Evolutionary conservation across 441 rosid species (phyloP), one percentile per base, ranked within the genome.

Genomic region (Daphne laureola): DNA sequence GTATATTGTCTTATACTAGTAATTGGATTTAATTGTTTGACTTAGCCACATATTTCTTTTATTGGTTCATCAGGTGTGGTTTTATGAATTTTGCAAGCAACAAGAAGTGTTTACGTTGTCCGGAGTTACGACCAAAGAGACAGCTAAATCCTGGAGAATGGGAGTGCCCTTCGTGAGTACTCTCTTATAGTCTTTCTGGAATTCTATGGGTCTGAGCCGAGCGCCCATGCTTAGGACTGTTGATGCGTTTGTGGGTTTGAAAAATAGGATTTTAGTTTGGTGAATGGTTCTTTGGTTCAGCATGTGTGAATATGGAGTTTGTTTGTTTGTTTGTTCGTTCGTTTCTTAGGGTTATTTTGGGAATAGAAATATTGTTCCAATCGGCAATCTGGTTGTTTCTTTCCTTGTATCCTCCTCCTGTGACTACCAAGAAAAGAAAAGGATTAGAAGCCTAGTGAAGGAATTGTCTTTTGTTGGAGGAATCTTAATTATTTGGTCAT

Each of bases 21-120:
- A 45, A 8, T 4, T 9, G 25, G 36, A 17, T 2, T 49, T 6
- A 4, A 12, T 44, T 21, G 14, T 12, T 55, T 44, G 58, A 26
- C 35, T 15, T 12, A 12, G 18, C 59, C 46, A 49, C 59, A 55
- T 26, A 14, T 21, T 35, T 45, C 36, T 12, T 44, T 23, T 13
- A 12, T 55, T 27, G 43, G 46, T 54, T 43, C 49, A 2, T 36
- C 65, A 91, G 96, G 71, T 93, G 98, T 71, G 77, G 63, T n/a
- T 93, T 86, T 81, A 81, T 89, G 97, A 93, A 93, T 73, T 89
- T 93, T 61, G 80, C 98, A 26, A 75, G 78, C 76, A 93, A 93
- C 43, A 85, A 58, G 64, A 73, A 53, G 53, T 93, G 98, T 67
- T 62, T 74, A 46, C 77, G 76, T 25, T 93, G 98, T 54, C 61